Percentiles rank a stretch among this genome's conserved stretches.
Evolutionary conservation across 2,329 filamentous ascomycete species (phyloP).

Genomic region (Pezicula rhizophila): DNA sequence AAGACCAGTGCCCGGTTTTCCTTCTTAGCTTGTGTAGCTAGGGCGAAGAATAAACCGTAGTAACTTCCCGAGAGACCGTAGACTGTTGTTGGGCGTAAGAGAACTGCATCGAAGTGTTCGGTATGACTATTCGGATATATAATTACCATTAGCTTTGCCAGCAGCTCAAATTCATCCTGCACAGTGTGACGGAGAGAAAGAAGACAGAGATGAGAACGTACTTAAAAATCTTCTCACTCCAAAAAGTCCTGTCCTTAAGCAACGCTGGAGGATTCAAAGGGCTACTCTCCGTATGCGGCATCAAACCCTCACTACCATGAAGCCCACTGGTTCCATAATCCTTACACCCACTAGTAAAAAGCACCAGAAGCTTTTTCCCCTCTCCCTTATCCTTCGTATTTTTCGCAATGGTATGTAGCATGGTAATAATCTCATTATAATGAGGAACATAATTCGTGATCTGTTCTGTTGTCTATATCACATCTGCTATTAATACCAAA

Average conservation of each 20-base stretch:
- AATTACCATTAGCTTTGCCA: too few relatives aligned
- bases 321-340: slow-evolving; percentile 36
- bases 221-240: too few relatives aligned
- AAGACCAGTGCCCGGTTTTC: slow-evolving; percentile 25
- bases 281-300: slow-evolving; percentile 37
- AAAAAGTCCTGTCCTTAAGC: too few relatives aligned
- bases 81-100: slow-evolving; percentile 41
- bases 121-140: slow-evolving; percentile 13
- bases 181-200: too few relatives aligned
- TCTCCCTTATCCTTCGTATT: slow-evolving; percentile 22
- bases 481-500: too few relatives aligned
- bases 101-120: slow-evolving; percentile 35
- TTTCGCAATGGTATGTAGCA: slow-evolving; percentile 30
- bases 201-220: too few relatives aligned
- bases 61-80: slow-evolving; percentile 27
- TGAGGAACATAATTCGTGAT: slow-evolving; percentile 33
- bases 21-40: slow-evolving; percentile 29
- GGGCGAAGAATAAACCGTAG: slow-evolving; percentile 30
- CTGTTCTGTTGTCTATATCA: slow-evolving; percentile 31
- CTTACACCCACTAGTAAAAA: slow-evolving; percentile 44
- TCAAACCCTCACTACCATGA: slow-evolving; percentile 29
- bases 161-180: too few relatives aligned
- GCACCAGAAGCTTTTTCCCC: slow-evolving; percentile 34
- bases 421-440: slow-evolving; percentile 29
- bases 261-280: slow-evolving; percentile 27